These are phyloP conservation scores for Juncus effusus DNA, from an alignment of 176 grass and related monocot species.

Conservation along the genomic window DNA sequence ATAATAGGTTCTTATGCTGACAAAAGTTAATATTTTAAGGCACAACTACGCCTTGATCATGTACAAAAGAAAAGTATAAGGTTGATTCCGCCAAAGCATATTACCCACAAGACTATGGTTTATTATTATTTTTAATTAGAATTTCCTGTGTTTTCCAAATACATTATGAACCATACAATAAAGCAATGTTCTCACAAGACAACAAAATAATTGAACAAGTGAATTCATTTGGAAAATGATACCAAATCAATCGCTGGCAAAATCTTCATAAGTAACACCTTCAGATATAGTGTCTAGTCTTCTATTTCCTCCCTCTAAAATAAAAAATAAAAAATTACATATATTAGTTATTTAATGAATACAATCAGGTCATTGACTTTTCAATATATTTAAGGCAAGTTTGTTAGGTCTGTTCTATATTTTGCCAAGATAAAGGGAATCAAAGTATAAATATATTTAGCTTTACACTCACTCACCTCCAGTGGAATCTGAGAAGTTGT, in stretches of 20 bases:
- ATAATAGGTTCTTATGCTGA: too few relatives aligned
- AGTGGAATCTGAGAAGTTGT: conserved; percentile 66
- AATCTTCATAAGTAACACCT: conserved; percentile 85
- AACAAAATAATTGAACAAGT: not conserved
- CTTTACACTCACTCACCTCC: conserved; percentile 62
- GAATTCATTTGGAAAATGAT: not conserved
- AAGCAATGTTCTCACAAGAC: too few relatives aligned
- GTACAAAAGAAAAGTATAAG: too few relatives aligned
- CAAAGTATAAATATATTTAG: conserved; percentile 10
- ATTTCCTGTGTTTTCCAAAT: too few relatives aligned
- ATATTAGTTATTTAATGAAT: conserved; percentile 30
- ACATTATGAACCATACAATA: too few relatives aligned
- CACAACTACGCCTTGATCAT: too few relatives aligned
- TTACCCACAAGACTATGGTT: too few relatives aligned
- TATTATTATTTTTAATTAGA: too few relatives aligned
- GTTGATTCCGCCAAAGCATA: too few relatives aligned
- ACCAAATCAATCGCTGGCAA: conserved; percentile 62
- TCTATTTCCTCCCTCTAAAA: conserved; percentile 65
- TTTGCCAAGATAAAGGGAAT: too few relatives aligned
- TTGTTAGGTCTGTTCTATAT: too few relatives aligned
- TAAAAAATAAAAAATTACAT: conserved; percentile 25
- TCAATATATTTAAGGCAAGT: conserved; percentile 6
- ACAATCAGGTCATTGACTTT: conserved; percentile 7
- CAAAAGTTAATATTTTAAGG: too few relatives aligned
- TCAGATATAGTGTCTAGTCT: conserved; percentile 91